phyloP scores from a whole-genome alignment of 2,329 filamentous ascomycete species.

The Cercospora janseana region DNA sequence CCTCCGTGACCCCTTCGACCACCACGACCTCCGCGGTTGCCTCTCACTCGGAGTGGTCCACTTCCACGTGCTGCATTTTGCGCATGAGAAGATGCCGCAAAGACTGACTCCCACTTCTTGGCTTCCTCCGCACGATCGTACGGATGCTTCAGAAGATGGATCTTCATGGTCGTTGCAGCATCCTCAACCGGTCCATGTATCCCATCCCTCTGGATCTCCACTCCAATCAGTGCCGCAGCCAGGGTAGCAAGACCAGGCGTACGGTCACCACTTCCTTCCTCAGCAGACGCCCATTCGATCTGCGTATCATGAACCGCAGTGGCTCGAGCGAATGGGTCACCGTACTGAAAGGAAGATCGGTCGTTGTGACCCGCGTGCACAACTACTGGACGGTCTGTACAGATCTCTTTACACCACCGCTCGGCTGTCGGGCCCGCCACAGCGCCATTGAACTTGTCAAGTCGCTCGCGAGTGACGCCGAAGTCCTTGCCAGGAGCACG shows the following conservation, averaged over 20 bases:
- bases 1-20: background rate
- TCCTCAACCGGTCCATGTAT: slow-evolving; percentile 16
- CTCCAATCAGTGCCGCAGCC: background rate
- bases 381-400: slow-evolving; percentile 17
- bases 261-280: background rate
- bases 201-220: slow-evolving; percentile 5
- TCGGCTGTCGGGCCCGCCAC: slow-evolving; percentile 10
- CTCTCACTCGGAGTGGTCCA: too few species aligned
- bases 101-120: slow-evolving; percentile 8
- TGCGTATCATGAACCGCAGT: slow-evolving; percentile 20
- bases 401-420: slow-evolving; percentile 17
- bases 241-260: slow-evolving; percentile 1
- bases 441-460: slow-evolving; percentile 20
- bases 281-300: background rate
- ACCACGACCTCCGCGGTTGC: too few species aligned
- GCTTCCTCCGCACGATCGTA: slow-evolving; percentile 17
- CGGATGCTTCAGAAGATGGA: slow-evolving; percentile 7
- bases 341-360: slow-evolving; percentile 4
- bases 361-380: slow-evolving; percentile 18
- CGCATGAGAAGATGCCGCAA: too few species aligned
- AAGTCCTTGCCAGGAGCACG: slow-evolving; percentile 12
- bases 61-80: too few species aligned
- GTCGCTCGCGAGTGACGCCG: slow-evolving; percentile 13
- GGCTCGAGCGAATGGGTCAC: slow-evolving; percentile 1
- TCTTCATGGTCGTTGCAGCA: slow-evolving; percentile 10